Evolutionary conservation across 148 eudicot genomes (phyloP).

Genomic region (Polygonum aviculare): DNA sequence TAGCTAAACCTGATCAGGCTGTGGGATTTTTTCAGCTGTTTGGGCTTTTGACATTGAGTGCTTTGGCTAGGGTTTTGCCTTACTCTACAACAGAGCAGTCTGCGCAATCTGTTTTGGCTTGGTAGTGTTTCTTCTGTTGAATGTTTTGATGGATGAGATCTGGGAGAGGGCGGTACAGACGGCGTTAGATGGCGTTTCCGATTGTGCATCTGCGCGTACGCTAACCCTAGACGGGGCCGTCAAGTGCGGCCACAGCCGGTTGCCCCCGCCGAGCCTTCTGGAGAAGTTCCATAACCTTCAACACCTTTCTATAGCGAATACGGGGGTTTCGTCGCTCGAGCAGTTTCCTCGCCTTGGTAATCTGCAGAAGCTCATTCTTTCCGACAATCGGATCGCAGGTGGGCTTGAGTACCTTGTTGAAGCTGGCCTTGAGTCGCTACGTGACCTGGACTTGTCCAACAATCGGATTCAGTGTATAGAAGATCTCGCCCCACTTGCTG

Average conservation of each 20-base stretch:
- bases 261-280: slow-evolving; percentile 61
- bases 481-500: slow-evolving; percentile 62
- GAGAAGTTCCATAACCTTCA: slow-evolving; percentile 65
- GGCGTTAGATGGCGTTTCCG: slow-evolving; percentile 75
- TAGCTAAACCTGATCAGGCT: neutral
- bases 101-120: neutral
- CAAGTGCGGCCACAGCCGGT: slow-evolving; percentile 76
- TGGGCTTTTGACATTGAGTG: neutral
- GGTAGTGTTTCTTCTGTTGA: neutral
- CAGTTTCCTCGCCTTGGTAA: slow-evolving; percentile 63
- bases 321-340: slow-evolving; percentile 64
- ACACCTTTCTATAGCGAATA: slow-evolving; percentile 73
- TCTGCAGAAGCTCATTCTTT: slow-evolving; percentile 53
- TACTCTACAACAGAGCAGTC: neutral
- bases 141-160: slow-evolving; percentile 74
- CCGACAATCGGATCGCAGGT: slow-evolving; percentile 73
- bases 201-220: slow-evolving; percentile 33
- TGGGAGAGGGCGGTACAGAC: slow-evolving; percentile 91
- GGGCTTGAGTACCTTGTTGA: slow-evolving; percentile 64
- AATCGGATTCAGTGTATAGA: slow-evolving; percentile 60
- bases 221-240: slow-evolving; percentile 91
- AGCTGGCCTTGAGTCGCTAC: slow-evolving; percentile 53
- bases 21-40: neutral
- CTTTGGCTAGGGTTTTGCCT: neutral
- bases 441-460: slow-evolving; percentile 86